Evolutionary conservation across 1,139 yeast species (phyloP), one percentile per base, ranked within the genome.

Genomic region (Lodderomyces beijingensis): DNA sequence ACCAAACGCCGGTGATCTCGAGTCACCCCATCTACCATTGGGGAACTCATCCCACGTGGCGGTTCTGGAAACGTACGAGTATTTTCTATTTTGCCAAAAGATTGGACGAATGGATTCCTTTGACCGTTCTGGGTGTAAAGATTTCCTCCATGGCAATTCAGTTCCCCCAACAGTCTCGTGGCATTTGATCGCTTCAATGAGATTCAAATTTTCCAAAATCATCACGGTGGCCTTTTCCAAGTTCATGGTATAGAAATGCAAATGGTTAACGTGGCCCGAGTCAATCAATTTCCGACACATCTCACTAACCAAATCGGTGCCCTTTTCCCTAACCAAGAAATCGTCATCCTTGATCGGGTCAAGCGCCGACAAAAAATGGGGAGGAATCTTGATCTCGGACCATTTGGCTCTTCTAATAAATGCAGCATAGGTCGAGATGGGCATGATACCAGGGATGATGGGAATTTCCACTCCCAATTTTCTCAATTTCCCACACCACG

Each of bases 401-500:
- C 97, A 91, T 39, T 78, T 80, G 11, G 96, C 96, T 52, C 98
- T 77, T 62, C 98, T 80, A 44, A 87, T 60, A 53, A 91, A 91
- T 3, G 96, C 79, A 23, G 94, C 86, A 60, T 89, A 89, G 7
- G 96, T 87, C 13, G 95, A 81, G 41, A 91, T 89, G 15, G 98
- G 98, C 98, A 91, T 91, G 57, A 91, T 88, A 16, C 98, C 98
- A 1, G 98, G 98, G 41, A 91, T 83, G 46, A 91, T 85, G 25
- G 97, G 97, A 36, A 85, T 78, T 29, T 69, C 69, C 43, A 91
- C 73, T n/a, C 96, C 97, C 20, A 70, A 68, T 21, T 70, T 77
- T 44, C 93, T 74, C 39, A 93, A 74, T 42, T 68, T 62, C 16
- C 67, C 57, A 49, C 94, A 88, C 98, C 98, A 91, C 18, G 59